phyloP scores from a whole-genome alignment of 75 land plant genomes.

The Sequoia sempervirens region DNA sequence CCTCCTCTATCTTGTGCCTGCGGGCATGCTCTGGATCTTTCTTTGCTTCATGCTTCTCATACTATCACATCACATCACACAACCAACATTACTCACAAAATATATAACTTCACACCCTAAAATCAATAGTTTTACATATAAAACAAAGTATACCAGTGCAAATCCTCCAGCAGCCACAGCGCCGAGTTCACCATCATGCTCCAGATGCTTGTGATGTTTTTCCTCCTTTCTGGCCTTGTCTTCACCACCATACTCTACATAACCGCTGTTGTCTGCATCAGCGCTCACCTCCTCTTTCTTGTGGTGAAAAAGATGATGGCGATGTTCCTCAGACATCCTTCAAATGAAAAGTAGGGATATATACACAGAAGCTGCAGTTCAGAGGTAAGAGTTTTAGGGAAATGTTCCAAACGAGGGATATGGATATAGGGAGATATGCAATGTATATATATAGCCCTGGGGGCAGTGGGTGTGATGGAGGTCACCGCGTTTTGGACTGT shows the following conservation, averaged over 20 bases:
- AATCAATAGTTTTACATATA: background rate
- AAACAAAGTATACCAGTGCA: slow-evolving; percentile 21
- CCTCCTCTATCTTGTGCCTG: background rate
- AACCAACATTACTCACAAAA: too few relatives aligned
- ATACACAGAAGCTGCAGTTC: background rate
- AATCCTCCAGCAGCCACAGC: slow-evolving; percentile 32
- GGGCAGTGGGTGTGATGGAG: too few relatives aligned
- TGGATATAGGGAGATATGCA: background rate
- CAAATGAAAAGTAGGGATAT: background rate
- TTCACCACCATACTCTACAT: background rate
- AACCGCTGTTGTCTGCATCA: background rate
- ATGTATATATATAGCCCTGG: background rate
- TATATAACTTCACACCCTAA: too few relatives aligned
- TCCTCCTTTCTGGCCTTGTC: background rate
- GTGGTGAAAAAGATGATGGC: background rate
- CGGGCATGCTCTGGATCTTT: background rate
- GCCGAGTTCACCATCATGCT: slow-evolving; percentile 20
- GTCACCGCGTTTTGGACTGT: background rate
- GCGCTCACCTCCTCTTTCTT: background rate
- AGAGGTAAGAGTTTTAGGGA: background rate
- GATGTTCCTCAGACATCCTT: background rate
- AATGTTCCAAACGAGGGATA: background rate
- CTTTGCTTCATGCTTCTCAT: background rate
- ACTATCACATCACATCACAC: too few relatives aligned
- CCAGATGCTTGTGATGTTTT: slow-evolving; percentile 9